Percentiles rank a stretch among this genome's conserved stretches.
phyloP scores from a whole-genome alignment of 2,329 filamentous ascomycete genomes.

The Sphaerulina musiva region DNA sequence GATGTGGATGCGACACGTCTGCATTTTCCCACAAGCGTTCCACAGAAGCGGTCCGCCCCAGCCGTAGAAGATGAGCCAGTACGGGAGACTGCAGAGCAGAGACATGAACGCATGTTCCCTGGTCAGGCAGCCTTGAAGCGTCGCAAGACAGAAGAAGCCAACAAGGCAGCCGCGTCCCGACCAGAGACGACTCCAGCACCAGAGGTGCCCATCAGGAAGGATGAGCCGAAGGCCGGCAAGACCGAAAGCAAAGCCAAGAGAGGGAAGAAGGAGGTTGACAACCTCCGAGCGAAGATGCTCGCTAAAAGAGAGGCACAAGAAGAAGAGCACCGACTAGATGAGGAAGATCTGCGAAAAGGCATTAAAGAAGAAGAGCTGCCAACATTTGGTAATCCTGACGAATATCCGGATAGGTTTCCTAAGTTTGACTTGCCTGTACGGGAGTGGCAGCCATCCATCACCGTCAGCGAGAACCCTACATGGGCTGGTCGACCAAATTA shows the following conservation, averaged over 20 bases:
- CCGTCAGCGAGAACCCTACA: slow-evolving; percentile 4
- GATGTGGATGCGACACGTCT: slow-evolving; percentile 18
- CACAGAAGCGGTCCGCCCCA: slow-evolving; percentile 28
- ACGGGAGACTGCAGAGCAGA: slow-evolving; percentile 36
- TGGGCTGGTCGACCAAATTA: slow-evolving; percentile 98
- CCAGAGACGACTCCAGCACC: slow-evolving; percentile 1
- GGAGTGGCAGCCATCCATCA: slow-evolving; percentile 2
- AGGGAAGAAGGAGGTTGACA: slow-evolving; percentile 3
- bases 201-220: not conserved
- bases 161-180: not conserved
- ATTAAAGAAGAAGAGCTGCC: slow-evolving; percentile 58
- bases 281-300: slow-evolving; percentile 23
- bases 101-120: slow-evolving; percentile 68
- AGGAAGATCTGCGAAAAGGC: slow-evolving; percentile 55
- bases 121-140: slow-evolving; percentile 72
- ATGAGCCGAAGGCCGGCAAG: slow-evolving; percentile 34
- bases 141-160: slow-evolving; percentile 55
- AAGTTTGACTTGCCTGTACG: slow-evolving; percentile 58
- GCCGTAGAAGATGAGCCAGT: slow-evolving; percentile 19
- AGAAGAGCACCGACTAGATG: slow-evolving; percentile 54
- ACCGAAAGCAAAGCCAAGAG: slow-evolving; percentile 39
- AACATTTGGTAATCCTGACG: slow-evolving; percentile 59
- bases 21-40: slow-evolving; percentile 6
- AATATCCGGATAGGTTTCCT: slow-evolving; percentile 40
- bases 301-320: slow-evolving; percentile 48